A percentile compares a stretch with the other conserved stretches of the same genome.
Evolutionary conservation across 176 grass and related monocot genomes (phyloP).

Genomic region (Hsuehochloa calcarea): DNA sequence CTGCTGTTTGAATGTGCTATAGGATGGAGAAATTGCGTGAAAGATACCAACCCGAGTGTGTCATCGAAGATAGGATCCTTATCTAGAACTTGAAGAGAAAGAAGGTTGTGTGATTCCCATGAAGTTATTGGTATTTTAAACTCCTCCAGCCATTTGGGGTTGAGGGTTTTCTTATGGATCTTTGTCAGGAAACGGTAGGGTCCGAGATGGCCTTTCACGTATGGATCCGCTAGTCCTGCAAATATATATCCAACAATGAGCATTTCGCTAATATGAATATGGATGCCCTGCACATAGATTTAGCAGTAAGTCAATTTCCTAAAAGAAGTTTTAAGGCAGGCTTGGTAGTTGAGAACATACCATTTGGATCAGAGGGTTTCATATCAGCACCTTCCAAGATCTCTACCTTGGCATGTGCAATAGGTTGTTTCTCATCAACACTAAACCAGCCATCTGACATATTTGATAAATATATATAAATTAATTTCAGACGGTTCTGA

Average conservation of each 20-base stretch:
- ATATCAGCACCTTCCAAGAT: slow-evolving; percentile 89
- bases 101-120: slow-evolving; percentile 76
- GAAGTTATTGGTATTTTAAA: slow-evolving; percentile 89
- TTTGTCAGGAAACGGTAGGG: slow-evolving; percentile 83
- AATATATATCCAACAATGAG: slow-evolving; percentile 23
- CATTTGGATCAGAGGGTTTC: slow-evolving; percentile 95
- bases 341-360: slow-evolving; percentile 40
- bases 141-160: slow-evolving; percentile 90
- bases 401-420: slow-evolving; percentile 76
- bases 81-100: slow-evolving; percentile 84
- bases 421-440: slow-evolving; percentile 70
- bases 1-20: slow-evolving; percentile 4
- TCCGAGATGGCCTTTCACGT: slow-evolving; percentile 81
- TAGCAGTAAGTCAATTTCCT: not conserved
- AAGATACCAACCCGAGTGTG: slow-evolving; percentile 70
- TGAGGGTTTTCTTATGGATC: slow-evolving; percentile 91
- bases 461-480: slow-evolving; percentile 26
- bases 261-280: not conserved
- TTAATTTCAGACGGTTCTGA: not conserved
- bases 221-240: slow-evolving; percentile 82
- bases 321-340: not conserved
- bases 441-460: slow-evolving; percentile 75
- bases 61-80: slow-evolving; percentile 97
- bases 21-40: not conserved
- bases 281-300: slow-evolving; percentile 32